Conservation (phyloP, 2,329 filamentous ascomycete species). For the Epichloe hybrida region DNA sequence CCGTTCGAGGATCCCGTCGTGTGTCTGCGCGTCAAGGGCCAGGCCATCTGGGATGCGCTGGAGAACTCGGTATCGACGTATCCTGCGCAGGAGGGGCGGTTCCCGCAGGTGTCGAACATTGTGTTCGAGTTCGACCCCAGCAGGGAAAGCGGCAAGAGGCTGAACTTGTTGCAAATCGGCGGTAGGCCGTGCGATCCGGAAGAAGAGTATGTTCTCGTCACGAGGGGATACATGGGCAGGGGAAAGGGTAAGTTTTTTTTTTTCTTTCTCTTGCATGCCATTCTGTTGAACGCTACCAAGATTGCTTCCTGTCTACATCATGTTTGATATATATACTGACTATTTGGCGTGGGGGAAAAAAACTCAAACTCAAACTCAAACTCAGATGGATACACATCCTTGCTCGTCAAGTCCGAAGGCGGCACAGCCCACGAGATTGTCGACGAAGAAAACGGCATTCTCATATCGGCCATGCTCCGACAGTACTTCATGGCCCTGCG, state of each 20-base stretch:
- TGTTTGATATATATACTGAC: neutral
- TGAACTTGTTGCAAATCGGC: slow-evolving; percentile 48
- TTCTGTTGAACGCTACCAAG: neutral
- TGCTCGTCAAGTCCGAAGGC: slow-evolving; percentile 65
- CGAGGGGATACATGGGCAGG: slow-evolving; percentile 76
- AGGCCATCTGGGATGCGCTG: slow-evolving; percentile 62
- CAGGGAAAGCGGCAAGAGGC: slow-evolving; percentile 44
- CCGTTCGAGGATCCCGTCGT: slow-evolving; percentile 87
- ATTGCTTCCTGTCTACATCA: neutral
- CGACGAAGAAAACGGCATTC: slow-evolving; percentile 72
- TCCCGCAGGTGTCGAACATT: slow-evolving; percentile 80
- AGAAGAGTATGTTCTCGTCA: slow-evolving; percentile 59
- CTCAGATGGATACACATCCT: slow-evolving; percentile 60
- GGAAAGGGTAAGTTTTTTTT: slow-evolving; percentile 43
- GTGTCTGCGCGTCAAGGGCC: slow-evolving; percentile 56
- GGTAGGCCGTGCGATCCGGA: slow-evolving; percentile 47
- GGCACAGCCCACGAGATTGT: slow-evolving; percentile 67
- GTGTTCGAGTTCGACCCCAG: slow-evolving; percentile 57
- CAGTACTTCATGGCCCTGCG: slow-evolving; percentile 86
- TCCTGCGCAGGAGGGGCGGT: slow-evolving; percentile 71
- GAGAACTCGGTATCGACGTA: slow-evolving; percentile 74
- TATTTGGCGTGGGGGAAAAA: neutral
- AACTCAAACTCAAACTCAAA: neutral
- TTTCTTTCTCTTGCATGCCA: neutral
- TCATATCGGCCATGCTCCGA: slow-evolving; percentile 74